These are phyloP conservation scores for Calvatia gigantea DNA, from an alignment of 768 basidiomycete genomes.

Conservation along the genomic window DNA sequence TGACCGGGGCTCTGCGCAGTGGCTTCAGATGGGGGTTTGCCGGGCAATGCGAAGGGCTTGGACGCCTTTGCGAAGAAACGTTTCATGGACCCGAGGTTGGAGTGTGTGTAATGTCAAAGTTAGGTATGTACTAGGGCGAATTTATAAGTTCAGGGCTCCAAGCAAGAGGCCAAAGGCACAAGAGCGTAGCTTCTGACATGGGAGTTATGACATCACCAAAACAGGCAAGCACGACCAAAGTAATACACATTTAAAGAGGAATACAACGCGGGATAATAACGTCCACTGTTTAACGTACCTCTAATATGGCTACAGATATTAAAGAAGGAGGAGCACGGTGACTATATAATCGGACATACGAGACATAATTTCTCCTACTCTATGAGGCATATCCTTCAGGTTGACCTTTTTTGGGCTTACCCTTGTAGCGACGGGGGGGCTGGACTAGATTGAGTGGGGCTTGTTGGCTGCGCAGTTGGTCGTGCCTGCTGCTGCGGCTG, in stretches of 20 bases:
- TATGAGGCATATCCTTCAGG: slow-evolving; percentile 2
- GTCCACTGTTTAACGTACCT: background rate
- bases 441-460: background rate
- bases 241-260: slow-evolving; percentile 10
- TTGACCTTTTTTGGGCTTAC: background rate
- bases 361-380: background rate
- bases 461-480: slow-evolving; percentile 8
- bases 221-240: slow-evolving; percentile 3
- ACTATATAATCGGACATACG: background rate
- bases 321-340: background rate
- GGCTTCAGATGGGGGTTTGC: background rate
- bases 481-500: slow-evolving; percentile 22
- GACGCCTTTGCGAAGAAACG: slow-evolving; percentile 36
- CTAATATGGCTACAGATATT: slow-evolving; percentile 9
- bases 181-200: background rate
- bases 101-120: background rate
- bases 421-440: background rate
- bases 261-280: too few species aligned
- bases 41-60: slow-evolving; percentile 26
- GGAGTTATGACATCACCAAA: slow-evolving; percentile 6
- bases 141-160: background rate
- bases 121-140: background rate
- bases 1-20: background rate
- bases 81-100: slow-evolving; percentile 30
- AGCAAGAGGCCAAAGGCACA: background rate